A percentile compares a stretch with the other conserved stretches of the same genome.
Conservation (phyloP, 306 rosid genomes). For the Acacia crassicarpa region DNA sequence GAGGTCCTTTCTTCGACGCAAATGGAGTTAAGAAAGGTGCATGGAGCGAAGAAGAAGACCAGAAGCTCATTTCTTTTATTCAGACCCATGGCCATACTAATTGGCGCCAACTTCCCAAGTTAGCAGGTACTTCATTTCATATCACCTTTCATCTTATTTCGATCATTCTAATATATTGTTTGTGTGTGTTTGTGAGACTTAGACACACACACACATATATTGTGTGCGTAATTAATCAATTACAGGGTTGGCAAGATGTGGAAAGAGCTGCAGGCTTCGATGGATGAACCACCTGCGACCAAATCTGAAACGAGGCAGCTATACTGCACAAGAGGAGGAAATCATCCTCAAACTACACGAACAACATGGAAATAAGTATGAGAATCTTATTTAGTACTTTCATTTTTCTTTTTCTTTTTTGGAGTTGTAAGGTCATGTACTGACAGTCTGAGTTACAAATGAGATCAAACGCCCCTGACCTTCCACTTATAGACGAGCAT, state of each 20-base stretch:
- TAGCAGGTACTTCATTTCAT: constrained; percentile 36
- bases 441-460: too few relatives aligned
- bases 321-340: constrained; percentile 53
- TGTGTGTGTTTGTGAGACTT: not conserved
- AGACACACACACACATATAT: too few relatives aligned
- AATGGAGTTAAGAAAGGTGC: constrained; percentile 59
- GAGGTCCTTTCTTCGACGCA: constrained; percentile 47
- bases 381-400: not conserved
- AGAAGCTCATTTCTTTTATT: constrained; percentile 39
- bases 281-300: constrained; percentile 79
- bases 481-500: too few relatives aligned
- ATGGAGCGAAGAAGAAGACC: constrained; percentile 57
- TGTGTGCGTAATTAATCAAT: not conserved
- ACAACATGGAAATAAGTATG: constrained; percentile 78
- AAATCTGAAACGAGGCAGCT: constrained; percentile 66
- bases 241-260: constrained; percentile 71
- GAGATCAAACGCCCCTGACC: too few relatives aligned
- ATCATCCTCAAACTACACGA: constrained; percentile 55
- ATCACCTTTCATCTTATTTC: not conserved
- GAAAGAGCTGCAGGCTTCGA: constrained; percentile 84
- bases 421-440: too few relatives aligned
- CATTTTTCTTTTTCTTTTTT: too few relatives aligned
- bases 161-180: too few relatives aligned
- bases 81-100: constrained; percentile 42
- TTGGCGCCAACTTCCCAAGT: constrained; percentile 55